These are phyloP conservation scores for Ilex paraguariensis DNA, from an alignment of 305 asterid genomes.

Conservation along the genomic window DNA sequence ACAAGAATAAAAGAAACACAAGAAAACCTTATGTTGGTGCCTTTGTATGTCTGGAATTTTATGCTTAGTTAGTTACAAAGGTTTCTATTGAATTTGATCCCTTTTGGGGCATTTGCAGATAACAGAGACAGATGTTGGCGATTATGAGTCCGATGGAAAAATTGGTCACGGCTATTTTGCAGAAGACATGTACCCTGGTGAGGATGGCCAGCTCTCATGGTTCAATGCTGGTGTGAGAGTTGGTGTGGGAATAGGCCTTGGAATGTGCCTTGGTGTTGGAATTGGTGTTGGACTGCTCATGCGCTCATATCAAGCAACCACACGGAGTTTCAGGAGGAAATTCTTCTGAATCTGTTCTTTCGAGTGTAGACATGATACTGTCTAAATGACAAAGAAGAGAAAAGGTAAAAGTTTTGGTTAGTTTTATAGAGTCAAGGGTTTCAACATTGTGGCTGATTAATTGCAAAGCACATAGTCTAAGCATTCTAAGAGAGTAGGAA, in stretches of 20 bases:
- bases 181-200: conserved; percentile 69
- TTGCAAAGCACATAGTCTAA: no score
- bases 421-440: no score
- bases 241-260: conserved; percentile 87
- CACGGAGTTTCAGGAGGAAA: conserved; percentile 59
- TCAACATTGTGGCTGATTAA: no score
- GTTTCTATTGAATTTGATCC: neutral
- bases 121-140: conserved; percentile 42
- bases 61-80: neutral
- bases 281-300: conserved; percentile 81
- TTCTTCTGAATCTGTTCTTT: conserved; percentile 40
- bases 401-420: no score
- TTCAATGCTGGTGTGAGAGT: conserved; percentile 88
- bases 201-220: conserved; percentile 76
- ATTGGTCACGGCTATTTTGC: conserved; percentile 43
- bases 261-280: conserved; percentile 84
- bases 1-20: neutral
- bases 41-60: neutral
- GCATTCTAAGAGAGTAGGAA: no score
- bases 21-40: neutral
- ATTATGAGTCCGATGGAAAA: conserved; percentile 52
- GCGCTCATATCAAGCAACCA: conserved; percentile 82
- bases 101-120: conserved; percentile 32
- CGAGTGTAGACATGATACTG: neutral
- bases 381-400: no score